Base-by-base conservation (phyloP, 495 filamentous ascomycete genomes). In the Chaetomidium leptoderma region DNA sequence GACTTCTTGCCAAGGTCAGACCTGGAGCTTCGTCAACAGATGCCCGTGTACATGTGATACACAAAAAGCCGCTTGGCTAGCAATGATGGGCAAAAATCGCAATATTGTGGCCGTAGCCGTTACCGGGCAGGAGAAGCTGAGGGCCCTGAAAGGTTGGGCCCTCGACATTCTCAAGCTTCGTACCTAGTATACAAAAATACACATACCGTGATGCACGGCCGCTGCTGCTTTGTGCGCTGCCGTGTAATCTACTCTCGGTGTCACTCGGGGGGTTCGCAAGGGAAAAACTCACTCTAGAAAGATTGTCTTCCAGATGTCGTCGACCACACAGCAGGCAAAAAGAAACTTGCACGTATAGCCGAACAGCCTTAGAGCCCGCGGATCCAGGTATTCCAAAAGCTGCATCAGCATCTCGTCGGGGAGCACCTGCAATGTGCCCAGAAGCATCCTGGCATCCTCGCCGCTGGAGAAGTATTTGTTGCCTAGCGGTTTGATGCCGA, bases 241-340 rank as follows among this genome's bases (percentile, higher is more conserved):
- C 14, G 32, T 32, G 8, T 4, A 16, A 36, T 51, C 21, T 51
- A 51, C 32, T 26, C 6, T 26, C 7, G 14, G 26, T 24, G 33
- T 26, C 17, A 51, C 32, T 47, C 10, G 10, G 32, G 19, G 32
- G 19, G 23, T 37, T 37, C 19, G 17, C n/a, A 48, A 14, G 47
- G 27, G 29, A 24, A 36, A 3, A 24, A 80, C 90, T 81, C 87
- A 98, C 93, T 83, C 78, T 60, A 95, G 77, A 63, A 91, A 95
- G 10, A 96, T 71, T 21, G 83, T 67, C 73, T 93, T 93, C 93
- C 93, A 98, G 26, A 97, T 69, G 58, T 98, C 93, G 57, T 97
- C 93, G 32, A 81, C 81, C 37, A 87, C 78, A 40, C 87, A 87
- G 69, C 91, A 93, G 8, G 92, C 93, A 76, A 91, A 95, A 16